Evolutionary conservation across 2,329 filamentous ascomycete genomes (phyloP), one percentile per base, ranked within the genome.

Genomic region (Cytospora piceicola): DNA sequence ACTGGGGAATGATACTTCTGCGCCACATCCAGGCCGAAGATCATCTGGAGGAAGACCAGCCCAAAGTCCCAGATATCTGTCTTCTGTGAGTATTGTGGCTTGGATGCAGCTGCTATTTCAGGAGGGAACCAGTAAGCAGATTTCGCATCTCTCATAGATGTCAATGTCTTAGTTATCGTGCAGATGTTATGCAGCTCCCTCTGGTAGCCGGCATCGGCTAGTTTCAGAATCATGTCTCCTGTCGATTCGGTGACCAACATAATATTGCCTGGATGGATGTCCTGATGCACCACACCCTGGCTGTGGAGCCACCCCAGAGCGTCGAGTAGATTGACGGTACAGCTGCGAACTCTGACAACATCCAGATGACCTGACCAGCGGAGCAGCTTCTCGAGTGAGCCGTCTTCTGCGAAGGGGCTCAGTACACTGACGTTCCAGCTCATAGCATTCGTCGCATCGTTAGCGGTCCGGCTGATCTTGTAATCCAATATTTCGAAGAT

Each of bases 31-130:
- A 93, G 82, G 2, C 95, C 95, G 75, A 97, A 94, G 4, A 95
- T 85, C 93, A 98, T 97, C 75, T 99, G 94, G 49, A 97, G 77
- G 71, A 97, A 91, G 6, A 97, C 86, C 34, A 97, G 87, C 5
- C 95, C 95, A 72, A 99, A 88, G 70, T 97, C 92, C 95, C 95
- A 99, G 11, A 98, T 87, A 75, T 98, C 95, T 0, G 93, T 92
- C 75, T 97, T 97, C 72, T 85, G 85, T 1, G 85, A 88, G 78
- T 90, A 82, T 75, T 90, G 81, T 34, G 83, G 83, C 32, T 85
- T 89, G 66, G 84, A 86, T 0, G 82, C 83, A 56, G 80, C 84
- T 34, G 86, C 85, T 59, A 93, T 83, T 77, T 97, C 93, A 1
- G 93, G 91, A 1, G 94, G 88, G 8, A 91, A 78, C 94, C 94